A percentile compares a stretch with the other conserved stretches of the same genome.
These are phyloP conservation scores for Ascochyta clinopodiicola DNA, from an alignment of 2,329 filamentous ascomycete genomes.

Conservation along the genomic window DNA sequence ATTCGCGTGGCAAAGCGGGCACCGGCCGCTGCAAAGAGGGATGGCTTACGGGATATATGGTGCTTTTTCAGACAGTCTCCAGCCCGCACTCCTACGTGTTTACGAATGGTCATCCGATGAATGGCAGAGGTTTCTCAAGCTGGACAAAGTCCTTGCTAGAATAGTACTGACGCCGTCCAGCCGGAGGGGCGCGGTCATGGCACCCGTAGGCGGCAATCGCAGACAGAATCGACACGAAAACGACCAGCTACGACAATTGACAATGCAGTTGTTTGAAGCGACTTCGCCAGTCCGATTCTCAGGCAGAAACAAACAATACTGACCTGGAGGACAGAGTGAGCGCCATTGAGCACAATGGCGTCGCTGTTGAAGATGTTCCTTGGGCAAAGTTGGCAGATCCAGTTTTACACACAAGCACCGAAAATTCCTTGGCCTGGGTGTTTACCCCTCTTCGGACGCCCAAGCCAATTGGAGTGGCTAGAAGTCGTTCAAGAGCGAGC, in stretches of 20 bases:
- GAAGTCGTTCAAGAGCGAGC: background rate
- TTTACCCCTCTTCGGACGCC: background rate
- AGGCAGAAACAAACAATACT: background rate
- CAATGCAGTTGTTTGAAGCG: background rate
- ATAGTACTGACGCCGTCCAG: background rate
- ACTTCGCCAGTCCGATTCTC: background rate
- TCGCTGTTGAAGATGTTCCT: background rate
- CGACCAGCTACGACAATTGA: background rate
- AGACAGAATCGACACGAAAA: background rate
- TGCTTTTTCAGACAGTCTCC: slow-evolving; percentile 1
- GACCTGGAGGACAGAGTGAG: background rate
- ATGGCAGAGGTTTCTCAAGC: background rate
- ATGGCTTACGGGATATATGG: background rate
- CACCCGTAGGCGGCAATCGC: background rate
- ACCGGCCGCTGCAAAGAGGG: background rate
- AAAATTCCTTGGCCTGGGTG: background rate
- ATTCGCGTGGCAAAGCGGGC: slow-evolving; percentile 3
- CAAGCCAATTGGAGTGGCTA: background rate
- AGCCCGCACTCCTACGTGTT: background rate
- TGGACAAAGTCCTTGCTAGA: background rate
- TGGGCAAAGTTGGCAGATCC: background rate
- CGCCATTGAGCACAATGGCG: background rate
- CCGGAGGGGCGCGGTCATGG: background rate
- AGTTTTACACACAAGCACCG: background rate
- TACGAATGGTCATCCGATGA: background rate